Conservation (phyloP, 176 grass and related monocot species). For the Triticum turgidum region DNA sequence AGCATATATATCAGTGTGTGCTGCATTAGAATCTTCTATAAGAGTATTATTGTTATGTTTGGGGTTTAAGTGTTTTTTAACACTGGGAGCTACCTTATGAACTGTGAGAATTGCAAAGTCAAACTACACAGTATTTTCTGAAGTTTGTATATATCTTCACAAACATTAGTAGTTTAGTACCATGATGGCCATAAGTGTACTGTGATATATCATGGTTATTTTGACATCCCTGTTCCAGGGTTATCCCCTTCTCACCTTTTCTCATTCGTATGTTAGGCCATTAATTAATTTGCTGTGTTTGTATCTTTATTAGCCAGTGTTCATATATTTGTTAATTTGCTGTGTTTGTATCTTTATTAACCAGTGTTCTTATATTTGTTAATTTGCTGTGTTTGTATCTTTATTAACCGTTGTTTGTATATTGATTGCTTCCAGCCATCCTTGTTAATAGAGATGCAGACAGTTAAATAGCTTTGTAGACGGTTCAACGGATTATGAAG, state of each 20-base stretch:
- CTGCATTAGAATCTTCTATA: background rate
- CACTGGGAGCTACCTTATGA: background rate
- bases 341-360: too few species aligned
- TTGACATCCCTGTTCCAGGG: background rate
- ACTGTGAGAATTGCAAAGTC: background rate
- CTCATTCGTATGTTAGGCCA: background rate
- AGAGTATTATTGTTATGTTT: background rate
- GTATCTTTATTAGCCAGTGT: too few species aligned
- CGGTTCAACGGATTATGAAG: conserved; percentile 82
- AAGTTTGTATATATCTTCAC: background rate
- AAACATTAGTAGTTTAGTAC: background rate
- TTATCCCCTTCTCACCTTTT: background rate
- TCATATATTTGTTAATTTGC: too few species aligned
- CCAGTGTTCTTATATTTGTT: too few species aligned
- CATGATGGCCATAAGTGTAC: background rate
- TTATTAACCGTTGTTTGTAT: background rate
- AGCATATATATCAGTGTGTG: background rate
- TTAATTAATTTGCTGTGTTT: background rate
- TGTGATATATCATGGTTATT: background rate
- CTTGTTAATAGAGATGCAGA: conserved; percentile 83
- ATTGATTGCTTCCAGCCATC: conserved; percentile 61
- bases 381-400: too few species aligned
- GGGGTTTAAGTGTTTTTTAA: background rate
- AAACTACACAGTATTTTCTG: background rate
- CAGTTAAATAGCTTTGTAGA: conserved; percentile 88